Evolutionary conservation across 768 basidiomycete species (phyloP).

Genomic region (Leccinum variicolor): DNA sequence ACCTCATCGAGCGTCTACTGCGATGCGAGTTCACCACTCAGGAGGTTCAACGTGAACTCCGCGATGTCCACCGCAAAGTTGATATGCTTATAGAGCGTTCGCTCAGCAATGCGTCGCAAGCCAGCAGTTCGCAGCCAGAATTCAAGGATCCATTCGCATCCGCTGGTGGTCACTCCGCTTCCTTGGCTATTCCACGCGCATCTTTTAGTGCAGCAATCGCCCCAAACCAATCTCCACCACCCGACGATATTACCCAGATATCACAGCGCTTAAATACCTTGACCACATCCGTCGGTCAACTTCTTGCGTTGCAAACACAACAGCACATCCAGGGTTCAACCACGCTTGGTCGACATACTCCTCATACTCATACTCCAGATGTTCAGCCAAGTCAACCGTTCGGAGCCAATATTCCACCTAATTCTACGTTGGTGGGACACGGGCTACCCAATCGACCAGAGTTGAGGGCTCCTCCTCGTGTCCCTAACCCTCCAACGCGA

Average conservation of each 20-base stretch:
- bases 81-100: conserved; percentile 71
- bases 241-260: conserved; percentile 72
- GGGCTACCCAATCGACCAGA: conserved; percentile 66
- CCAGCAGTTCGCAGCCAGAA: conserved; percentile 51
- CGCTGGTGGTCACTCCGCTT: conserved; percentile 28
- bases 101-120: conserved; percentile 30
- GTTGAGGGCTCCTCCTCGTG: conserved; percentile 53
- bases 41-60: conserved; percentile 72
- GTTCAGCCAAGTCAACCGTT: conserved; percentile 42
- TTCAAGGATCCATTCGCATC: conserved; percentile 81
- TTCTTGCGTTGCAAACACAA: conserved; percentile 78
- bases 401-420: conserved; percentile 36
- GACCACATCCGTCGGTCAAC: conserved; percentile 81
- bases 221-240: conserved; percentile 63
- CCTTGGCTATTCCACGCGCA: conserved; percentile 48
- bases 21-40: conserved; percentile 67
- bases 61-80: conserved; percentile 74
- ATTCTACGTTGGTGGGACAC: conserved; percentile 48
- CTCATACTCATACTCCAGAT: conserved; percentile 37
- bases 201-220: conserved; percentile 67
- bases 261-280: conserved; percentile 76
- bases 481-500: conserved; percentile 68
- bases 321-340: conserved; percentile 52
- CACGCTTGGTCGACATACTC: conserved; percentile 30
- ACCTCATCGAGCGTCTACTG: conserved; percentile 69